These are phyloP conservation scores for Malania oleifera DNA, from an alignment of 164 flowering plant genomes.

Conservation along the genomic window DNA sequence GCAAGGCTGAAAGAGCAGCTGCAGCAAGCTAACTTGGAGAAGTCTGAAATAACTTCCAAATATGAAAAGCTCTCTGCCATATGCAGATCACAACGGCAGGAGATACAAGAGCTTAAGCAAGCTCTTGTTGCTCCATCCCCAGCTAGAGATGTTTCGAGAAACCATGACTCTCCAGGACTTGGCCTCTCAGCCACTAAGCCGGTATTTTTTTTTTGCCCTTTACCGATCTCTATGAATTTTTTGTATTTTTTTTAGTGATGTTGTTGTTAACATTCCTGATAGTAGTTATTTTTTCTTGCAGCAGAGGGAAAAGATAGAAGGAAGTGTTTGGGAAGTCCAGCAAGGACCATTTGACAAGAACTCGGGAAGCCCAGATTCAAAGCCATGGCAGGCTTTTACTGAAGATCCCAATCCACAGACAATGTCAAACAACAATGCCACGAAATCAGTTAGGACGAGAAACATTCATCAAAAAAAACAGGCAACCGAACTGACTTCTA, in stretches of 20 bases:
- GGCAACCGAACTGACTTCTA: constrained; percentile 26
- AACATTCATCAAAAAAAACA: constrained; percentile 47
- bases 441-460: constrained; percentile 63
- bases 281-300: constrained; percentile 8
- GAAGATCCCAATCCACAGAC: constrained; percentile 36
- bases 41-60: constrained; percentile 75
- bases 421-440: constrained; percentile 16
- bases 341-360: constrained; percentile 39
- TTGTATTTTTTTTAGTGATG: not conserved
- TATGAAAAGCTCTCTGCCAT: constrained; percentile 89
- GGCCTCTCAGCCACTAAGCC: constrained; percentile 23
- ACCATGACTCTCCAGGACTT: constrained; percentile 30
- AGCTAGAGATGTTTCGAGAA: constrained; percentile 36
- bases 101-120: constrained; percentile 88
- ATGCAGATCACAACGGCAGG: constrained; percentile 92
- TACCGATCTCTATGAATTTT: not conserved
- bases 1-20: constrained; percentile 70
- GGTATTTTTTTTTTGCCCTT: constrained; percentile 32
- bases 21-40: constrained; percentile 59
- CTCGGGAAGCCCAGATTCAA: constrained; percentile 39
- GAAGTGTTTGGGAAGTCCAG: constrained; percentile 51
- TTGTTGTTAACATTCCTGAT: not conserved
- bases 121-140: constrained; percentile 72
- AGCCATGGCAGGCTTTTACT: constrained; percentile 61
- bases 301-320: constrained; percentile 53